Conservation (phyloP, 768 basidiomycete genomes). For the Tricholoma terreum region DNA sequence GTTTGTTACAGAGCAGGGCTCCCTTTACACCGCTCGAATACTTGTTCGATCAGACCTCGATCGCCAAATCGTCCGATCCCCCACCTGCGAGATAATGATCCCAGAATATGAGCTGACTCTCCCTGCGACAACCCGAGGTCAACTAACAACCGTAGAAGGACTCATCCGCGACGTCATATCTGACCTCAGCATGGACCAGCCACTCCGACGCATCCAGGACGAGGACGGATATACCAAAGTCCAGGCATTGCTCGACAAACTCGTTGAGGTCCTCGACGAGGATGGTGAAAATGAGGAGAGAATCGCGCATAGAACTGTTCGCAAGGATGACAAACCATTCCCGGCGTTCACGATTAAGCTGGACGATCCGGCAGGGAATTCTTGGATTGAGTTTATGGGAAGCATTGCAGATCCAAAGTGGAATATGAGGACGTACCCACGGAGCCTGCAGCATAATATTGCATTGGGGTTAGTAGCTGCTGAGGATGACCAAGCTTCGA, state of each 20-base stretch:
- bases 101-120: conserved; percentile 91
- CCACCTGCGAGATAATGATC: conserved; percentile 74
- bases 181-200: conserved; percentile 81
- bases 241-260: conserved; percentile 63
- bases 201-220: conserved; percentile 77
- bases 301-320: conserved; percentile 26
- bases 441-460: conserved; percentile 79
- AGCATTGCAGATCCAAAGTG: conserved; percentile 91
- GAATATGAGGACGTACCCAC: conserved; percentile 78
- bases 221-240: conserved; percentile 71
- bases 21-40: conserved; percentile 76
- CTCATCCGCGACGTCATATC: conserved; percentile 77
- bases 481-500: conserved; percentile 33
- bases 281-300: conserved; percentile 47
- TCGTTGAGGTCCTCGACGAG: conserved; percentile 62
- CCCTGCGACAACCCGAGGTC: conserved; percentile 77
- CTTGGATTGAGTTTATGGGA: conserved; percentile 89
- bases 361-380: conserved; percentile 94
- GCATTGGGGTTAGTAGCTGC: conserved; percentile 66
- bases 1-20: conserved; percentile 68
- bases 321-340: conserved; percentile 52
- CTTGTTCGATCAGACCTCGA: conserved; percentile 75
- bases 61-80: conserved; percentile 90
- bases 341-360: conserved; percentile 76
- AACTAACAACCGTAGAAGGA: conserved; percentile 96